phyloP scores from a whole-genome alignment of 23 red algal genomes.

The Rhodosorus marinus region DNA sequence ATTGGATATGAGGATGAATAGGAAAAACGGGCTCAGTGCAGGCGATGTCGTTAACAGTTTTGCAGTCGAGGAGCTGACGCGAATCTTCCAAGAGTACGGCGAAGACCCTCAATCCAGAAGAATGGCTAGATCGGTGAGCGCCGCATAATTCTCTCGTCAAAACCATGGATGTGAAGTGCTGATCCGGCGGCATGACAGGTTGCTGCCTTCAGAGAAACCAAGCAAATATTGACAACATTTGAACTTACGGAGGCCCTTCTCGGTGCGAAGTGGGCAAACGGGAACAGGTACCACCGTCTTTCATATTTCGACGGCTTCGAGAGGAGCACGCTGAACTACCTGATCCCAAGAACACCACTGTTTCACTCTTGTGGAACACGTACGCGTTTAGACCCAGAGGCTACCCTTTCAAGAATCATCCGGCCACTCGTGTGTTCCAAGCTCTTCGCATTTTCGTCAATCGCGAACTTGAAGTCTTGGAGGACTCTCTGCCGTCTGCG shows the following conservation, averaged over 20 bases:
- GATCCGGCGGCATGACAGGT: too few relatives aligned
- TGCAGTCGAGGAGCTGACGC: conserved; percentile 18
- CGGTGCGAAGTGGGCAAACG: too few relatives aligned
- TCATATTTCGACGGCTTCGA: neutral
- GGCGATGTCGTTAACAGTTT: conserved; percentile 49
- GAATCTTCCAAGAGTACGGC: conserved; percentile 54
- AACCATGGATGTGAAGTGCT: too few relatives aligned
- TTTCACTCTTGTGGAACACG: too few relatives aligned
- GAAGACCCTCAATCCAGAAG: conserved; percentile 35
- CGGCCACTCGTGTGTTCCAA: conserved; percentile 88
- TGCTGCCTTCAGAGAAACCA: too few relatives aligned
- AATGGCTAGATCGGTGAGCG: conserved; percentile 40
- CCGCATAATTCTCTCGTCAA: too few relatives aligned
- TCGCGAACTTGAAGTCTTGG: conserved; percentile 52
- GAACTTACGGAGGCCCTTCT: too few relatives aligned
- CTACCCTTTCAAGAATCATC: conserved; percentile 20
- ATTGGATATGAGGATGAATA: conserved; percentile 93
- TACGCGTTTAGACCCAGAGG: conserved; percentile 6
- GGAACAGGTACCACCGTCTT: too few relatives aligned
- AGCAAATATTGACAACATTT: too few relatives aligned
- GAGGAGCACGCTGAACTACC: neutral
- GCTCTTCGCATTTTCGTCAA: conserved; percentile 84
- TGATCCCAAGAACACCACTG: too few relatives aligned
- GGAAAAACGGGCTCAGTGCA: conserved; percentile 15
- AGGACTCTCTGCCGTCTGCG: conserved; percentile 3